These are phyloP conservation scores for Yamadazyma mexicana DNA, from an alignment of 1,139 yeast genomes.

Conservation along the genomic window DNA sequence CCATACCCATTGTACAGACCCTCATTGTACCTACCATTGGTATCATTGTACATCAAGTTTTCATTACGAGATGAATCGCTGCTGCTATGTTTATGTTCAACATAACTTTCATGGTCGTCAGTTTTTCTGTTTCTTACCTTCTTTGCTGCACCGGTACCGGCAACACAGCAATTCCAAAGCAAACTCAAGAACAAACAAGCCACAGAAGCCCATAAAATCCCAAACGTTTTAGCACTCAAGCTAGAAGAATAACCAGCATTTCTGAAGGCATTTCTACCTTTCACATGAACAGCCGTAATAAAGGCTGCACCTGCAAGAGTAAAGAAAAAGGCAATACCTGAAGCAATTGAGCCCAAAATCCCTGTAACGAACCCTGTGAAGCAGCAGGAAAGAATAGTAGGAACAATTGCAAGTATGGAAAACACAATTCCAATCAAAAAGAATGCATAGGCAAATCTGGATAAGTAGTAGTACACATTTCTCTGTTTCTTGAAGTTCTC, in stretches of 20 bases:
- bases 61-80: conserved; percentile 12
- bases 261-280: conserved; percentile 58
- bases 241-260: conserved; percentile 45
- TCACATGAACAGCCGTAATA: conserved; percentile 63
- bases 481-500: conserved; percentile 42
- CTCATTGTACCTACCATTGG: conserved; percentile 3
- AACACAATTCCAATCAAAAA: conserved; percentile 59
- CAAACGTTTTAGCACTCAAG: conserved; percentile 61
- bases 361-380: conserved; percentile 26
- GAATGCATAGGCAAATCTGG: conserved; percentile 71
- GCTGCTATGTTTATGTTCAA: conserved; percentile 13
- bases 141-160: conserved; percentile 14
- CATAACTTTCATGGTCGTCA: conserved; percentile 14
- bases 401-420: conserved; percentile 48
- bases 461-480: conserved; percentile 57
- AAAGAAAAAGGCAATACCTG: conserved; percentile 50
- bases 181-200: conserved; percentile 39
- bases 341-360: conserved; percentile 19
- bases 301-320: conserved; percentile 58
- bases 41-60: conserved; percentile 2
- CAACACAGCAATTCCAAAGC: conserved; percentile 16
- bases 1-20: conserved; percentile 3
- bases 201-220: conserved; percentile 63
- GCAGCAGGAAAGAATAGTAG: conserved; percentile 26
- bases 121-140: conserved; percentile 7